Conservation (phyloP, 129 eudicot genomes). For the Flaveria trinervia region DNA sequence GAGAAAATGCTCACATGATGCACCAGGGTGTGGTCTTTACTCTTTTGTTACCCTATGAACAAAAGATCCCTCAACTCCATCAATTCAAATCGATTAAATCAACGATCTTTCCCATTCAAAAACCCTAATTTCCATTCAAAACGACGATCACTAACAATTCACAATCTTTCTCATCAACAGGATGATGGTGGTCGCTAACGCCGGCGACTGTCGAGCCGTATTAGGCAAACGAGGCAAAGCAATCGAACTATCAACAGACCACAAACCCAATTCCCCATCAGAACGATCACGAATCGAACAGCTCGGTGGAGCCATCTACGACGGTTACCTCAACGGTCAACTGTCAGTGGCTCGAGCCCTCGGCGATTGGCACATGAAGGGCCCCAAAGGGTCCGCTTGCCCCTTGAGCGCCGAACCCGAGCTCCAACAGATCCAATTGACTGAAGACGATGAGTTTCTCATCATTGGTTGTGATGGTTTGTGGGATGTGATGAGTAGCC, state of each 20-base stretch:
- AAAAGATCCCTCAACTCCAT: background rate
- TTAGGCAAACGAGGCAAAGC: slow-evolving; percentile 82
- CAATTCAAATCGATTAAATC: too few relatives aligned
- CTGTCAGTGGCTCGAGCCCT: slow-evolving; percentile 88
- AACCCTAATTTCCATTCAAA: background rate
- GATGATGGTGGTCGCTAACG: slow-evolving; percentile 69
- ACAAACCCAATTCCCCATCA: slow-evolving; percentile 67
- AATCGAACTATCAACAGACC: slow-evolving; percentile 77
- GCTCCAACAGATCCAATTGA: slow-evolving; percentile 50
- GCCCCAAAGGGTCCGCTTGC: slow-evolving; percentile 69
- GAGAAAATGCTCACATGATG: slow-evolving; percentile 3
- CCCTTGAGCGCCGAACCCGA: slow-evolving; percentile 87
- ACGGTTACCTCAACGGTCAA: slow-evolving; percentile 86
- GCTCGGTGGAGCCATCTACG: slow-evolving; percentile 84
- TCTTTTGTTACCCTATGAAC: background rate
- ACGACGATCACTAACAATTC: background rate
- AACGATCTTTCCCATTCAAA: background rate
- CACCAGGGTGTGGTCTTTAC: background rate
- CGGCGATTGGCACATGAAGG: slow-evolving; percentile 98
- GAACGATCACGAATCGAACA: slow-evolving; percentile 69
- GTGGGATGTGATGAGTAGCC: slow-evolving; percentile 97
- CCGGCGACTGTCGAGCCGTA: slow-evolving; percentile 97
- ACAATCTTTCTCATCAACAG: slow-evolving; percentile 30
- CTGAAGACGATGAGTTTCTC: slow-evolving; percentile 83
- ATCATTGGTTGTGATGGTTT: slow-evolving; percentile 87